phyloP scores from a whole-genome alignment of 163 green algal species.

The Prototheca wickerhamii region DNA sequence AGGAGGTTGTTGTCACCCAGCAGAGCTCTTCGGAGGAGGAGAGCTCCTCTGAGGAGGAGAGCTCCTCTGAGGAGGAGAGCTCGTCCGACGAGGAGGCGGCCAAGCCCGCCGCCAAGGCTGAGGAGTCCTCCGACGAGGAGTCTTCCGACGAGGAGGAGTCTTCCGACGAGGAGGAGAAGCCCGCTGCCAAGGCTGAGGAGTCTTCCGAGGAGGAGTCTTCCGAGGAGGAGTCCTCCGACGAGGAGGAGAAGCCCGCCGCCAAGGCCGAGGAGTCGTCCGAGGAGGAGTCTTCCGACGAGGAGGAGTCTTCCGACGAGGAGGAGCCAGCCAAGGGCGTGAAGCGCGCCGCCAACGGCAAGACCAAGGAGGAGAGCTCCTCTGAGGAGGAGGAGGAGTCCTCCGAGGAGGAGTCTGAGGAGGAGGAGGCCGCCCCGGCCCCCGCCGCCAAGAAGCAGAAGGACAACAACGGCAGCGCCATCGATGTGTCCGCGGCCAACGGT shows the following conservation, averaged over 20 bases:
- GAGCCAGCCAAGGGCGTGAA: constrained; percentile 17
- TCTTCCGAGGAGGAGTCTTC: constrained; percentile 16
- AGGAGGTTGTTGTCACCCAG: too few relatives aligned
- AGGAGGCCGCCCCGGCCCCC: constrained; percentile 27
- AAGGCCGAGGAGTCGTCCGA: constrained; percentile 18
- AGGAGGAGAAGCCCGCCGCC: constrained; percentile 4
- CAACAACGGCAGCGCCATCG: constrained; percentile 18
- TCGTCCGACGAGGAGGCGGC: constrained; percentile 1
- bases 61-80: too few relatives aligned
- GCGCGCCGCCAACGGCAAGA: constrained; percentile 3
- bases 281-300: constrained; percentile 16
- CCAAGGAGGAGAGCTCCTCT: constrained; percentile 10
- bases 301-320: constrained; percentile 24
- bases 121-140: constrained; percentile 8
- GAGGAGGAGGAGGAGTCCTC: constrained; percentile 16
- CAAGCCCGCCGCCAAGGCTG: constrained; percentile 3
- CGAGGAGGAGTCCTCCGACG: constrained; percentile 11
- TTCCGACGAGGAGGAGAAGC: constrained; percentile 8
- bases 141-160: constrained; percentile 7
- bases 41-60: too few relatives aligned
- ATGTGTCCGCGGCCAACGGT: constrained; percentile 26
- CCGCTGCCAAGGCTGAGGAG: constrained; percentile 10
- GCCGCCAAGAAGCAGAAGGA: constrained; percentile 43
- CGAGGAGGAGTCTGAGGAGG: constrained; percentile 11
- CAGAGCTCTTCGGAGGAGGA: too few relatives aligned